These are phyloP conservation scores for Hortiboletus flavorubellus DNA, from an alignment of 768 basidiomycete species.

Conservation along the genomic window DNA sequence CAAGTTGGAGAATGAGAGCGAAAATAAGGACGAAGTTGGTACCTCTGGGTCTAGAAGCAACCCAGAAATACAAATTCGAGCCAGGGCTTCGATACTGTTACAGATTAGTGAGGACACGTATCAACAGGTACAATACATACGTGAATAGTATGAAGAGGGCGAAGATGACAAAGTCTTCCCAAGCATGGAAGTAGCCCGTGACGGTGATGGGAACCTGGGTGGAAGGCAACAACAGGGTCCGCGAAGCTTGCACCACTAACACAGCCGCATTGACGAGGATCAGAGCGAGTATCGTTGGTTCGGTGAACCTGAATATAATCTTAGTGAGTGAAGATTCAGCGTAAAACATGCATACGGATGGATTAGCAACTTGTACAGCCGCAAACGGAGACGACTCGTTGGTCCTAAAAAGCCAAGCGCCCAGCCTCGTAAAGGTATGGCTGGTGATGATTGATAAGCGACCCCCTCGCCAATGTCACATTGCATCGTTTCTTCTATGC, in stretches of 20 bases:
- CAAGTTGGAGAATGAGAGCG: constrained; percentile 32
- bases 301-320: constrained; percentile 62
- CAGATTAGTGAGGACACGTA: neutral
- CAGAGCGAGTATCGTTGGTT: constrained; percentile 76
- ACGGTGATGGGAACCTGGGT: constrained; percentile 41
- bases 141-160: constrained; percentile 82
- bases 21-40: constrained; percentile 48
- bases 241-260: constrained; percentile 76
- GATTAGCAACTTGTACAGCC: constrained; percentile 65
- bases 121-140: constrained; percentile 40
- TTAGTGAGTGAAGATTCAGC: neutral
- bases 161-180: constrained; percentile 91
- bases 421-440: constrained; percentile 62
- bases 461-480: constrained; percentile 22
- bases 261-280: constrained; percentile 84
- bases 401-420: constrained; percentile 78
- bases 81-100: constrained; percentile 76
- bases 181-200: constrained; percentile 77
- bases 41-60: constrained; percentile 83
- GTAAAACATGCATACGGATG: constrained; percentile 54
- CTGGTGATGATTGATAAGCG: constrained; percentile 42
- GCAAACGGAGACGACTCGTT: constrained; percentile 56
- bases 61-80: constrained; percentile 87
- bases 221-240: constrained; percentile 51
- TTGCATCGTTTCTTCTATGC: constrained; percentile 37